Evolutionary conservation across 192 early-diverging fungal species (phyloP), one percentile per base, ranked within the genome.

Genomic region (Funneliformis mosseae): DNA sequence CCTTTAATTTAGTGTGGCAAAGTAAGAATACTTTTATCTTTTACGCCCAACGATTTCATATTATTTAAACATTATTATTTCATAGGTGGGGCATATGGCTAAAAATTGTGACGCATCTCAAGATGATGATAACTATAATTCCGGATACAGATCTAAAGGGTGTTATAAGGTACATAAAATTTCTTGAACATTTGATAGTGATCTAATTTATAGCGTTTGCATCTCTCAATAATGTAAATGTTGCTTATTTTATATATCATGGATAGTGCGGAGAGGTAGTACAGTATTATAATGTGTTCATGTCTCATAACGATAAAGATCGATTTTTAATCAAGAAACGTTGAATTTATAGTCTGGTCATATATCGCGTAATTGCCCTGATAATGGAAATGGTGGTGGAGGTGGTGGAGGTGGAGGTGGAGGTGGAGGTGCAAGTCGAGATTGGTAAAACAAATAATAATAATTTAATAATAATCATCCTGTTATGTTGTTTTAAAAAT

Each of bases 221-320:
- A 16, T 48, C 18, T 50, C 16, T 41, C 6, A 41, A 39, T 39
- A 38, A 8, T 43, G 3, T 42, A 43, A 41, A 43, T 43, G 12
- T 43, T n/a, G 42, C 10, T 43, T 70, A n/a, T 42, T 70, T 43
- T 43, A 11, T 23, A n/a, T 69, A 16, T 21, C 21, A 21, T 70
- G 6, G 12, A 10, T 70, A 70, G 68, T 70, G 68, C 39, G 68
- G 68, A 70, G 8, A 70, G 68, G 68, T 70, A 43, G 14, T 70
- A 21, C 16, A 55, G 21, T 18, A 55, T 21, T 33, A 21, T 55
- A 55, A 50, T 55, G 7, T 4, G 21, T 55, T 55, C 16, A 21
- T 21, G 16, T 55, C 16, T 33, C 33, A 33, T 33, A 33, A 33
- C 33, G 3, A 33, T 33, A 33, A 33, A 0, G 21, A 21, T 55